phyloP scores from a whole-genome alignment of 2,329 filamentous ascomycete species.

The Teratosphaeriaceae sp. region DNA sequence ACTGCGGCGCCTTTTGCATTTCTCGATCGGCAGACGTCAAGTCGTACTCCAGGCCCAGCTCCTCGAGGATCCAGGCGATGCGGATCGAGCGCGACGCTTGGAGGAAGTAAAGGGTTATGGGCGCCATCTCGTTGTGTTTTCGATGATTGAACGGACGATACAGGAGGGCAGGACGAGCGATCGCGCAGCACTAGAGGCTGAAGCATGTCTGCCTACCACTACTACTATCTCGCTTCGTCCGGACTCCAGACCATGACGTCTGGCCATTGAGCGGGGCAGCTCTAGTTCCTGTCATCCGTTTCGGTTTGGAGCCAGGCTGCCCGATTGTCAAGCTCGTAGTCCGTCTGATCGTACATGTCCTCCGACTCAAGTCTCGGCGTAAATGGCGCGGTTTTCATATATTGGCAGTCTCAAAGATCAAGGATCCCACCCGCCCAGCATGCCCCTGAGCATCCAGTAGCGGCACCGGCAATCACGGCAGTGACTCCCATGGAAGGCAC shows the following conservation, averaged over 20 bases:
- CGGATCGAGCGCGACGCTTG: conserved; percentile 41
- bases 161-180: not conserved
- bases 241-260: conserved; percentile 1
- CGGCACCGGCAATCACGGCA: no score
- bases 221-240: not conserved
- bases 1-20: conserved; percentile 31
- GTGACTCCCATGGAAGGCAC: no score
- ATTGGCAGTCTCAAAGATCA: no score
- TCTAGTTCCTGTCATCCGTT: no score
- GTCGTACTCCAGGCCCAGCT: conserved; percentile 37
- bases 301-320: no score
- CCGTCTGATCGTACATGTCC: no score
- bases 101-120: conserved; percentile 42
- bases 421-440: no score
- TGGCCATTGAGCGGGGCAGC: not conserved
- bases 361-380: no score
- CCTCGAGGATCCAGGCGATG: conserved; percentile 42
- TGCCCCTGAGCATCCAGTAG: no score
- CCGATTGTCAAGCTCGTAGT: no score
- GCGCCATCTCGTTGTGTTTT: not conserved
- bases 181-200: not conserved
- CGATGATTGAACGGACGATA: not conserved
- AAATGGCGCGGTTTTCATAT: no score
- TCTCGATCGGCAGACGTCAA: conserved; percentile 35
- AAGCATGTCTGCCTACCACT: no score